Percentiles rank a stretch among this genome's conserved stretches.
Conservation (phyloP, 805 yeast species). For the Candida ulmi region DNA sequence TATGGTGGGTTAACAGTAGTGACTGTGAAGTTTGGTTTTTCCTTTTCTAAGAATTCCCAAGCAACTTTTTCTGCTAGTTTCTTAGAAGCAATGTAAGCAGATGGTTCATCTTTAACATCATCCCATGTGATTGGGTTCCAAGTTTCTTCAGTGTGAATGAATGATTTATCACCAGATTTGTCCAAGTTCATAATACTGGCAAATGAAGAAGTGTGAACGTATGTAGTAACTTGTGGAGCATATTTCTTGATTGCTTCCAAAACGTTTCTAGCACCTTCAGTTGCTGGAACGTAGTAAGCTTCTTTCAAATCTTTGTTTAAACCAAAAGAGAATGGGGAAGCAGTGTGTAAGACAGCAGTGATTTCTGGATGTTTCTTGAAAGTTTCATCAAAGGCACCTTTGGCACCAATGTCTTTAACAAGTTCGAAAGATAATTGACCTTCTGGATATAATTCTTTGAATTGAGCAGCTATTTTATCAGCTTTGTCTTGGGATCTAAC, state of each 20-base stretch:
- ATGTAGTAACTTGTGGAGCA: constrained; percentile 34
- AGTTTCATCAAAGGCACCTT: constrained; percentile 38
- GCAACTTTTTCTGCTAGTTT: constrained; percentile 53
- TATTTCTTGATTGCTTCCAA: constrained; percentile 37
- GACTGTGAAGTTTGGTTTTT: constrained; percentile 30
- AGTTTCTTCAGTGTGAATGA: constrained; percentile 32
- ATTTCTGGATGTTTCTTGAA: constrained; percentile 42
- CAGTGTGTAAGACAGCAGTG: constrained; percentile 48
- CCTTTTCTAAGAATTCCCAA: constrained; percentile 39
- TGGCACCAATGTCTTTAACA: constrained; percentile 37
- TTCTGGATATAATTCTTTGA: constrained; percentile 17
- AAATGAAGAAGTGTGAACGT: constrained; percentile 47
- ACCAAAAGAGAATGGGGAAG: constrained; percentile 46
- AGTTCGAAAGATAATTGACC: constrained; percentile 32
- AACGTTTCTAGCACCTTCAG: constrained; percentile 44
- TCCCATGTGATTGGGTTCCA: constrained; percentile 50
- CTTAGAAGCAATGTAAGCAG: constrained; percentile 50
- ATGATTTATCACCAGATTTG: constrained; percentile 25
- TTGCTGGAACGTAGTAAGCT: constrained; percentile 47
- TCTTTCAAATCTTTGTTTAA: constrained; percentile 33
- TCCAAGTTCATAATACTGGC: constrained; percentile 35
- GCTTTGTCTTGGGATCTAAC: constrained; percentile 26
- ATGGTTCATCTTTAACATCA: constrained; percentile 27
- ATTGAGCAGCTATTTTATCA: constrained; percentile 4
- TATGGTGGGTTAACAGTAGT: constrained; percentile 43